phyloP scores from a whole-genome alignment of 192 early-diverging fungal species.

The Spizellomyces punctatus region DNA sequence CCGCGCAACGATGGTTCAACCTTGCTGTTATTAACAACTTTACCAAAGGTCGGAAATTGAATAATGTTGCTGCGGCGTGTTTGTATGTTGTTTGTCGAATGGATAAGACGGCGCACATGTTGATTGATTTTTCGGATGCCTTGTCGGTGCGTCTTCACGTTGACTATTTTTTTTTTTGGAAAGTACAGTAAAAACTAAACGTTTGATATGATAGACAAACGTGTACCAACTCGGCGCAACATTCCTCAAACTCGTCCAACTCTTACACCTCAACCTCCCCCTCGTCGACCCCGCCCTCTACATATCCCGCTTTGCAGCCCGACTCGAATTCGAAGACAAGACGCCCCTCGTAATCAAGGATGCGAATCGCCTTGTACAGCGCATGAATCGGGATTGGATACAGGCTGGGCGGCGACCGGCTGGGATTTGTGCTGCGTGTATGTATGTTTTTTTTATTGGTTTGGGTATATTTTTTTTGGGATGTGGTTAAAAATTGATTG shows the following conservation, averaged over 20 bases:
- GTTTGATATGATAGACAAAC: constrained; percentile 54
- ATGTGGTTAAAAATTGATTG: not conserved
- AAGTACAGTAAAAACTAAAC: not conserved
- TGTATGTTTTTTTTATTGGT: constrained; percentile 10
- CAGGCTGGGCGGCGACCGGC: constrained; percentile 83
- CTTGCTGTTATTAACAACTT: constrained; percentile 74
- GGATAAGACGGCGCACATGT: constrained; percentile 86
- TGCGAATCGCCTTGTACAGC: constrained; percentile 76
- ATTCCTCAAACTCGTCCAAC: constrained; percentile 75
- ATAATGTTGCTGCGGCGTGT: constrained; percentile 82
- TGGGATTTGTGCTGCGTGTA: constrained; percentile 92
- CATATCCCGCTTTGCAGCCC: constrained; percentile 85
- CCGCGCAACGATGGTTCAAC: constrained; percentile 84
- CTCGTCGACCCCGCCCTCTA: constrained; percentile 92
- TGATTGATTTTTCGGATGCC: constrained; percentile 95
- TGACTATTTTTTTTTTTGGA: not conserved
- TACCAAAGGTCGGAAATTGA: constrained; percentile 77
- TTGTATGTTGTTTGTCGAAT: constrained; percentile 87
- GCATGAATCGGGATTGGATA: constrained; percentile 97
- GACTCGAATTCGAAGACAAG: constrained; percentile 90
- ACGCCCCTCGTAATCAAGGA: constrained; percentile 75
- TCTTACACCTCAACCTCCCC: constrained; percentile 52
- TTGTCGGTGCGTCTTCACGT: constrained; percentile 55
- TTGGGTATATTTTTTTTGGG: not conserved
- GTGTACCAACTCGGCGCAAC: constrained; percentile 87